Evolutionary conservation across 2,329 filamentous ascomycete species (phyloP).

Genomic region (Rutstroemia sydowiana): DNA sequence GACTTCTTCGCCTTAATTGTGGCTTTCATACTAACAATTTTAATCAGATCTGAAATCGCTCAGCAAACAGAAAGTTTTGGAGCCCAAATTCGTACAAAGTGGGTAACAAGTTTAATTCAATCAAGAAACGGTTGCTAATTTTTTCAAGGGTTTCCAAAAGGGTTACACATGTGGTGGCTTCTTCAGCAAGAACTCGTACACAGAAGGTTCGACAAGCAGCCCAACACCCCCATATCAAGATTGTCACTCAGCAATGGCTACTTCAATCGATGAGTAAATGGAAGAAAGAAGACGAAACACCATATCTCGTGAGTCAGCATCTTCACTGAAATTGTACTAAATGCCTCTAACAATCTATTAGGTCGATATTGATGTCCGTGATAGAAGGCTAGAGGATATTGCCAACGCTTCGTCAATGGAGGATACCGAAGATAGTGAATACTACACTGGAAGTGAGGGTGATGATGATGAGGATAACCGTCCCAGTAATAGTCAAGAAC

Average conservation of each 20-base stretch:
- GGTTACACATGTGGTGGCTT: slow-evolving; percentile 69
- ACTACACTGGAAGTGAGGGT: slow-evolving; percentile 30
- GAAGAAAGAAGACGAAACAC: slow-evolving; percentile 69
- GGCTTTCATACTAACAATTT: too few relatives aligned
- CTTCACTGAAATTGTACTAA: not conserved
- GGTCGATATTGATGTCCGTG: slow-evolving; percentile 65
- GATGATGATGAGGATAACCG: slow-evolving; percentile 29
- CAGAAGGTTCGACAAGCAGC: slow-evolving; percentile 86
- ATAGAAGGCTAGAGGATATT: slow-evolving; percentile 37
- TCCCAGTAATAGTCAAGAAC: slow-evolving; percentile 25
- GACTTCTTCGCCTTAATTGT: slow-evolving; percentile 17
- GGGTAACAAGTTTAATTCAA: too few relatives aligned
- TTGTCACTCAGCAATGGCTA: slow-evolving; percentile 89
- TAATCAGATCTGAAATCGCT: slow-evolving; percentile 67
- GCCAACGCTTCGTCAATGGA: slow-evolving; percentile 38
- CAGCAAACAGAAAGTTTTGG: slow-evolving; percentile 84
- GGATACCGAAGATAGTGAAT: slow-evolving; percentile 34
- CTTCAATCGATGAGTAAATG: slow-evolving; percentile 78
- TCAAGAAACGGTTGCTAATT: slow-evolving; percentile 1
- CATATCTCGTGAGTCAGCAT: slow-evolving; percentile 31
- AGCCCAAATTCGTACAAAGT: too few relatives aligned
- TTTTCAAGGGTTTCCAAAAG: slow-evolving; percentile 46
- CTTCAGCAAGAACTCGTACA: slow-evolving; percentile 65
- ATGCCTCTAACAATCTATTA: too few relatives aligned
- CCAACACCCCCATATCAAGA: slow-evolving; percentile 72